Evolutionary conservation across 108 stramenopile species (phyloP).

Genomic region (Pseudonitzschia pungens): DNA sequence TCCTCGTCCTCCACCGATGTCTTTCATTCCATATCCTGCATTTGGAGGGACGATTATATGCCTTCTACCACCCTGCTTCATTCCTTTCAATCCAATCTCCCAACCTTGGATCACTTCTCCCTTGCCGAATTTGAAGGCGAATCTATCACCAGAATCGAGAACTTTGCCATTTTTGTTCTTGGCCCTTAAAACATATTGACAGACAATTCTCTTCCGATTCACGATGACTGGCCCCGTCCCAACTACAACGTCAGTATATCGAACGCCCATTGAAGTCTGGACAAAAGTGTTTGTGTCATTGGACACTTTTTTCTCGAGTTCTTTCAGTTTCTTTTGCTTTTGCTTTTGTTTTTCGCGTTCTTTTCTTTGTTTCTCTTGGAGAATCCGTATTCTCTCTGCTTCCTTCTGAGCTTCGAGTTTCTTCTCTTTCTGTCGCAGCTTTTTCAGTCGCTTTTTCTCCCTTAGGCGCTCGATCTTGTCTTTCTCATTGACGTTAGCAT

Average conservation of each 20-base stretch:
- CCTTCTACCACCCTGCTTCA: constrained; percentile 74
- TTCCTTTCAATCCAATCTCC: constrained; percentile 69
- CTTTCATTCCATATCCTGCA: constrained; percentile 64
- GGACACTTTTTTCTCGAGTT: constrained; percentile 13
- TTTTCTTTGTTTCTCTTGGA: constrained; percentile 29
- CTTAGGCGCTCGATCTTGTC: neutral
- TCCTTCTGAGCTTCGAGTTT: constrained; percentile 16
- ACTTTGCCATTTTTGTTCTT: constrained; percentile 37
- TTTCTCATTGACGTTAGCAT: neutral
- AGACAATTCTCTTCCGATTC: constrained; percentile 37
- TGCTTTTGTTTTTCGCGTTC: constrained; percentile 30
- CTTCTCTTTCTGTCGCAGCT: constrained; percentile 3
- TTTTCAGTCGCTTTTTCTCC: constrained; percentile 1
- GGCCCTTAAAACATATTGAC: constrained; percentile 36
- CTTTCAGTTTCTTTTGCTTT: constrained; percentile 19
- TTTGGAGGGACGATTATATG: constrained; percentile 68
- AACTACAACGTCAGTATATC: constrained; percentile 41
- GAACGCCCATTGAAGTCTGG: constrained; percentile 38
- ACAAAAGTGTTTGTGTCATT: neutral
- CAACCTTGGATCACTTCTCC: constrained; percentile 71
- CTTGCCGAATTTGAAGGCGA: constrained; percentile 46
- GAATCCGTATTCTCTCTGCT: constrained; percentile 21
- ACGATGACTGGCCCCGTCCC: constrained; percentile 39
- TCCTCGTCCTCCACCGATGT: constrained; percentile 54
- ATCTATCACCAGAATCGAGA: constrained; percentile 43